A percentile compares a stretch with the other conserved stretches of the same genome.
phyloP scores from a whole-genome alignment of 2,329 filamentous ascomycete genomes.

The Arthrobotrys conoides region DNA sequence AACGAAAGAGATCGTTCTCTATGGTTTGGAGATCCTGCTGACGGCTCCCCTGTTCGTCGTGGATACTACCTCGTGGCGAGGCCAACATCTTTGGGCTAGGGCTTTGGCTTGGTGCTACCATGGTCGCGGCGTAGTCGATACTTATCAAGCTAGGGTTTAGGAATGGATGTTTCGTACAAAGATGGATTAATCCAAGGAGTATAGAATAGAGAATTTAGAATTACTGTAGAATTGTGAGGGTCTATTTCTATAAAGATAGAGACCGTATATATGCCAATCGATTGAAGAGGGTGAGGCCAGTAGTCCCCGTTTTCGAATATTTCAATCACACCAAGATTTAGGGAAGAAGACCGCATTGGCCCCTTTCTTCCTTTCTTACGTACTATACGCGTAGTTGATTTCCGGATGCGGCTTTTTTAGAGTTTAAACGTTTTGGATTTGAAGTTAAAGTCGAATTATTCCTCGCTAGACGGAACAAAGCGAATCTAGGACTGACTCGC shows the following conservation, averaged over 20 bases:
- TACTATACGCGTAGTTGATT: conserved; percentile 1
- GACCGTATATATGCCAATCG: no score
- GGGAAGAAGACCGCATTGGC: not conserved
- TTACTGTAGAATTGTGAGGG: no score
- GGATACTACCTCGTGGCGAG: conserved; percentile 5
- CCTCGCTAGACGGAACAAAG: not conserved
- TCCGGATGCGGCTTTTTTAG: conserved; percentile 30
- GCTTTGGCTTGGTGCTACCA: conserved; percentile 16
- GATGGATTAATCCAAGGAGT: no score
- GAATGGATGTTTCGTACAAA: not conserved
- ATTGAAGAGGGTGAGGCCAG: no score
- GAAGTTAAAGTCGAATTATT: not conserved
- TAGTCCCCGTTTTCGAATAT: no score
- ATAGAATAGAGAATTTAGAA: no score
- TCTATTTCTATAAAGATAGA: no score
- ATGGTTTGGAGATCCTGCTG: not conserved
- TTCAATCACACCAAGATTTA: no score
- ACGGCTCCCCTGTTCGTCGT: not conserved
- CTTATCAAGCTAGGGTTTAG: not conserved
- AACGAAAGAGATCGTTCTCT: not conserved
- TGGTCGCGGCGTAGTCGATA: not conserved
- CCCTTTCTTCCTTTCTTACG: not conserved
- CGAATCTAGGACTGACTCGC: not conserved
- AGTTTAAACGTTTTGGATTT: no score
- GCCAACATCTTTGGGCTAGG: not conserved